Conservation (phyloP, 2,329 filamentous ascomycete genomes). For the Talaromyces albobiverticillius region DNA sequence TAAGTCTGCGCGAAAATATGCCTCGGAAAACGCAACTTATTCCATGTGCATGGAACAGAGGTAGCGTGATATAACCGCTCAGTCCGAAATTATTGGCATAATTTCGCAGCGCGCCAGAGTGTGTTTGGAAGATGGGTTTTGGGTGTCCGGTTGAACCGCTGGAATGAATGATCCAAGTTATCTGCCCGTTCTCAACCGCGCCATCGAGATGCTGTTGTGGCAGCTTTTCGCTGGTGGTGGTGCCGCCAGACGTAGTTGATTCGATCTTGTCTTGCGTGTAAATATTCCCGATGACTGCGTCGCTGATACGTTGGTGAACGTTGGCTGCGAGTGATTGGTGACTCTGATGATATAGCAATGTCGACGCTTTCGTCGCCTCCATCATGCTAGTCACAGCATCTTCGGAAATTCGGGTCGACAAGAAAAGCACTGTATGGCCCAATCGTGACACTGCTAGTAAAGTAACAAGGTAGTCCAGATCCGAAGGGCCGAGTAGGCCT, state of each 20-base stretch:
- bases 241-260: too few relatives aligned
- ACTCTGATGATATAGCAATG: too few relatives aligned
- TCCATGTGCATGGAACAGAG: constrained; percentile 6
- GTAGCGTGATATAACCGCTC: constrained; percentile 1
- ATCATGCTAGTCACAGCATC: too few relatives aligned
- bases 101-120: constrained; percentile 1
- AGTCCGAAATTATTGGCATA: constrained; percentile 6
- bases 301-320: too few relatives aligned
- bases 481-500: constrained; percentile 22
- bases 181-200: constrained; percentile 11
- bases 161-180: constrained; percentile 21
- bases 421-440: constrained; percentile 23
- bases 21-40: constrained; percentile 1
- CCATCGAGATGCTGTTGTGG: constrained; percentile 19
- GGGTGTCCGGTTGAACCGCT: constrained; percentile 20
- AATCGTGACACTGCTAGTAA: constrained; percentile 21
- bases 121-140: constrained; percentile 16
- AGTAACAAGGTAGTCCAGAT: constrained; percentile 24
- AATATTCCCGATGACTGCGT: too few relatives aligned
- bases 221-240: constrained; percentile 10
- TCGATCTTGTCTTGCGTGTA: too few relatives aligned
- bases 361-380: too few relatives aligned
- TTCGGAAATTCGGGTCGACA: constrained; percentile 18
- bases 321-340: too few relatives aligned
- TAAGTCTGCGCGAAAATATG: not conserved